Evolutionary conservation across 805 yeast species (phyloP).

Genomic region (Saccharomycopsis fibuligera): DNA sequence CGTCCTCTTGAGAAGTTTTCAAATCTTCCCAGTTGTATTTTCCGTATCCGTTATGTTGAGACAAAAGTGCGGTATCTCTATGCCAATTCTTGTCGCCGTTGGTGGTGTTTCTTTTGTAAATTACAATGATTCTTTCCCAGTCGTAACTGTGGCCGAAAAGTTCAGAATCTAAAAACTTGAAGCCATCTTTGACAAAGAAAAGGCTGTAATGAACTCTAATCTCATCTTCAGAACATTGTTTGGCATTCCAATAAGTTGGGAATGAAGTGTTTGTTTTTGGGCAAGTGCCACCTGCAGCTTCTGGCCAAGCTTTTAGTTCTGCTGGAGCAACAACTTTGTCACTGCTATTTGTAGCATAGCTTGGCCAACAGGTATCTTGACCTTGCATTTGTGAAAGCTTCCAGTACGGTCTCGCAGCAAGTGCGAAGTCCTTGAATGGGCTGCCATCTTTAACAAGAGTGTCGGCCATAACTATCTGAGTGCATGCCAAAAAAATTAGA

Average conservation of each 20-base stretch:
- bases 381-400: neutral
- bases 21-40: constrained; percentile 4
- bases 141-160: constrained; percentile 11
- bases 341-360: neutral
- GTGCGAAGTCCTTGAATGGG: constrained; percentile 2
- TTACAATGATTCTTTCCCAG: constrained; percentile 13
- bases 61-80: neutral
- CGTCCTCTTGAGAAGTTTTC: neutral
- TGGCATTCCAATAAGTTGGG: constrained; percentile 4
- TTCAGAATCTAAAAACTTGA: neutral
- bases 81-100: neutral
- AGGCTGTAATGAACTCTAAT: constrained; percentile 4
- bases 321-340: constrained; percentile 3
- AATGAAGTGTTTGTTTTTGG: neutral
- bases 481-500: neutral
- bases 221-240: constrained; percentile 5
- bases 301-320: neutral
- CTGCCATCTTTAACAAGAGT: neutral
- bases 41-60: constrained; percentile 6
- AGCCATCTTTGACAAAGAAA: constrained; percentile 12
- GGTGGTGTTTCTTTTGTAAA: neutral
- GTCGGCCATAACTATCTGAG: neutral
- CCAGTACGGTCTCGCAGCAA: constrained; percentile 10
- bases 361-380: constrained; percentile 13
- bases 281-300: constrained; percentile 9